Evolutionary conservation across 192 early-diverging fungal genomes (phyloP).

Genomic region (Thamnidium elegans): DNA sequence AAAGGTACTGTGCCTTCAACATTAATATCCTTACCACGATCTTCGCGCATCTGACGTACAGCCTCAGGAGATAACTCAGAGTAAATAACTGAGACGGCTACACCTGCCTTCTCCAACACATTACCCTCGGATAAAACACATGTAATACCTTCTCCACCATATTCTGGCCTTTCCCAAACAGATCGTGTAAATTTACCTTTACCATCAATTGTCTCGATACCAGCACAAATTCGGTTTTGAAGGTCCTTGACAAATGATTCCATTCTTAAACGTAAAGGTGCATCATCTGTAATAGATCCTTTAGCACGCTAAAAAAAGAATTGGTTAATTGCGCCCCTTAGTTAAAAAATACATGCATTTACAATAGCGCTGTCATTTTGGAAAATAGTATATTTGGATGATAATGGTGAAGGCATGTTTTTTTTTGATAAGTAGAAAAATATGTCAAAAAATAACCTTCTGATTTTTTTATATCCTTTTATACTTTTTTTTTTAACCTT

Average conservation of each 20-base stretch:
- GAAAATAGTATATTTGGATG: conserved; percentile 9
- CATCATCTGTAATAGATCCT: conserved; percentile 36
- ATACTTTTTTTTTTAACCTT: neutral
- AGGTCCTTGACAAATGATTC: conserved; percentile 70
- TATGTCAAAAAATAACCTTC: neutral
- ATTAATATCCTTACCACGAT: conserved; percentile 60
- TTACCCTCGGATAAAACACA: conserved; percentile 87
- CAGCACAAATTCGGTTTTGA: conserved; percentile 69
- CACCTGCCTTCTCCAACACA: conserved; percentile 95
- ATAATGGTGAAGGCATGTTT: conserved; percentile 7
- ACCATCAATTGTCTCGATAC: conserved; percentile 61
- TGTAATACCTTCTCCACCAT: conserved; percentile 87
- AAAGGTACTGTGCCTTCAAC: conserved; percentile 64
- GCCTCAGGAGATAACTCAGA: conserved; percentile 70
- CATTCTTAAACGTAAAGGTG: conserved; percentile 79
- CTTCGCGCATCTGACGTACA: conserved; percentile 81
- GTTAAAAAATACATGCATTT: too few relatives aligned
- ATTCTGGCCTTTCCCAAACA: conserved; percentile 79
- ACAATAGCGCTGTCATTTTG: too few relatives aligned
- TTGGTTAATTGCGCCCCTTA: too few relatives aligned
- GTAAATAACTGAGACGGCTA: conserved; percentile 86
- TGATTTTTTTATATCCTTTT: too few relatives aligned
- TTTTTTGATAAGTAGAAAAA: neutral
- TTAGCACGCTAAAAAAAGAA: conserved; percentile 16
- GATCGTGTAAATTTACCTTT: conserved; percentile 66